Evolutionary conservation across 2,329 filamentous ascomycete species (phyloP), one percentile per base, ranked within the genome.

Genomic region (Alternaria infectoria): DNA sequence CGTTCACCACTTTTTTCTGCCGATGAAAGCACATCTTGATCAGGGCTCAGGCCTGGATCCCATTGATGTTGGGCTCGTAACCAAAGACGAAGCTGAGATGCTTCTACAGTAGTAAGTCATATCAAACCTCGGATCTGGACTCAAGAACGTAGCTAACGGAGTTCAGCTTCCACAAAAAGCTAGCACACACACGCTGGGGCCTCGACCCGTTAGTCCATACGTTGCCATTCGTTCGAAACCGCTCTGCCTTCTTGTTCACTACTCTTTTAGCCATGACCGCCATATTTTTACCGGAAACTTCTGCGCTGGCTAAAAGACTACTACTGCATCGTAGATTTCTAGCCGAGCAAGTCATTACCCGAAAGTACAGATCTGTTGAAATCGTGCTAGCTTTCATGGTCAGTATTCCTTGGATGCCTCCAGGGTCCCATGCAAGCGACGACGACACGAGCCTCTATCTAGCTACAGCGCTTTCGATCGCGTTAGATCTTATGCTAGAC

Each of bases 381-480:
- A 91, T 93, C 59, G 88, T 93, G 0, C 81, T 93, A 1, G 90
- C 89, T 0, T 92, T 92, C 72, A 90, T 93, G 87, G 86, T 91
- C 30, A 92, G 92, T 64, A 86, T 93, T 7, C 90, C 90, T 0
- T 93, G 90, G 90, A 91, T 92, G 86, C 87, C 87, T 28, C 88
- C 89, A 2, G 88, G 89, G 3, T 64, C 66, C 81, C 88, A 90
- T 70, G 89, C 88, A 75, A 89, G 89, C 10, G 90, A 92, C 67
- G 90, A 93, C 64, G 90, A 92, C 70, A 91, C 90, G 0, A 91
- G 89, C 61, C 86, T 87, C 45, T 92, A 91, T 68, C 87, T 93
- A 57, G 87, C 89, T 2, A 89, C 90, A 80, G 90, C 90, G 2
- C 81, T 90, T 10, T 90, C 88, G 1, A 88, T 92, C 64, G 89